phyloP scores from a whole-genome alignment of 2,329 filamentous ascomycete species.

The Eurotiales sp. region DNA sequence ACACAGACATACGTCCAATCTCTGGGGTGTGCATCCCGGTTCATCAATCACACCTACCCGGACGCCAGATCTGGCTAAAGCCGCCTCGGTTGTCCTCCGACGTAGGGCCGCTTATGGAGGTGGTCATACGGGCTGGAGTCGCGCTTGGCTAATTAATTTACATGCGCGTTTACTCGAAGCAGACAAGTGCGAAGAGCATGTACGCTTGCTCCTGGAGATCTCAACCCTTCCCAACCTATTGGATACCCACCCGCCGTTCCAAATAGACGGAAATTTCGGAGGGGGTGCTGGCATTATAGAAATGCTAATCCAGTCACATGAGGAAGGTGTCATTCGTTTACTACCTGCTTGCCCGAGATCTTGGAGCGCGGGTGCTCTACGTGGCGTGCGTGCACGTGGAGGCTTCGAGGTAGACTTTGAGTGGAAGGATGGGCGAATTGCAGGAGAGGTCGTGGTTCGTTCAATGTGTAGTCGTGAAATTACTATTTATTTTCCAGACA shows the following conservation, averaged over 20 bases:
- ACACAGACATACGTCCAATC: slow-evolving; percentile 48
- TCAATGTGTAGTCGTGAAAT: slow-evolving; percentile 17
- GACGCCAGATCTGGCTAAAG: background rate
- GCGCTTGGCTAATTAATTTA: slow-evolving; percentile 47
- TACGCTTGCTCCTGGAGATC: slow-evolving; percentile 37
- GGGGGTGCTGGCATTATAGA: slow-evolving; percentile 44
- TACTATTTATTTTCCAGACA: slow-evolving; percentile 21
- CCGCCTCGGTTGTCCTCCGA: slow-evolving; percentile 20
- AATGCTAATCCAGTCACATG: slow-evolving; percentile 39
- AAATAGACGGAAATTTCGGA: slow-evolving; percentile 50
- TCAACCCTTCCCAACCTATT: slow-evolving; percentile 46
- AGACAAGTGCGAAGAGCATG: slow-evolving; percentile 40
- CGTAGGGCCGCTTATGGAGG: slow-evolving; percentile 21
- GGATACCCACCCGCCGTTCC: slow-evolving; percentile 45
- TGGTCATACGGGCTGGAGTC: slow-evolving; percentile 50
- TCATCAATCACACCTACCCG: background rate
- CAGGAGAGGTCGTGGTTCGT: slow-evolving; percentile 1
- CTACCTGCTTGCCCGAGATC: slow-evolving; percentile 33
- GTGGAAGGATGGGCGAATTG: slow-evolving; percentile 23
- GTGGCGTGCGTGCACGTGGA: slow-evolving; percentile 31
- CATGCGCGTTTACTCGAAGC: slow-evolving; percentile 43
- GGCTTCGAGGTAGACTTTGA: slow-evolving; percentile 32
- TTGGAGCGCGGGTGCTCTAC: slow-evolving; percentile 30
- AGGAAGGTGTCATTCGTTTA: slow-evolving; percentile 29
- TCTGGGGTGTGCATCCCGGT: slow-evolving; percentile 3